phyloP scores from a whole-genome alignment of 1,284 basidiomycete genomes.

The Irpex sp. region DNA sequence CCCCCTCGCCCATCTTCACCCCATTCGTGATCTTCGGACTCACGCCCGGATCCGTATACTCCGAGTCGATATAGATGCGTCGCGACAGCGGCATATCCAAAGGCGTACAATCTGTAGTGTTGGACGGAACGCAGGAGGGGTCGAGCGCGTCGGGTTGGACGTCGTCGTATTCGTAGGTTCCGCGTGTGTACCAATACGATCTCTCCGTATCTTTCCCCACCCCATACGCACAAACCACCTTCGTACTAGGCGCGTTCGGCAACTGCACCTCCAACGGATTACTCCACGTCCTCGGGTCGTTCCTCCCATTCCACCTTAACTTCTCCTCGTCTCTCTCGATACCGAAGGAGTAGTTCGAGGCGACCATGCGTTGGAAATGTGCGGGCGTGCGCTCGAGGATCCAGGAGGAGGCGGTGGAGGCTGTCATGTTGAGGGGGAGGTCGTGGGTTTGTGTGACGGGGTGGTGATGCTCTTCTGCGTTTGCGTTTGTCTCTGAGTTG shows the following conservation, averaged over 20 bases:
- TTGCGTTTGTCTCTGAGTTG: no score
- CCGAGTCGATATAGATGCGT: constrained; percentile 79
- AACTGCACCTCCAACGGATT: constrained; percentile 90
- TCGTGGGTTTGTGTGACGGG: neutral
- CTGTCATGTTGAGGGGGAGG: constrained; percentile 68
- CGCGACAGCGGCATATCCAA: constrained; percentile 57
- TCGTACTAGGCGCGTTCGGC: constrained; percentile 91
- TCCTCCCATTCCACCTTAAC: constrained; percentile 57
- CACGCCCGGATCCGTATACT: constrained; percentile 62
- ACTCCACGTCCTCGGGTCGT: constrained; percentile 82
- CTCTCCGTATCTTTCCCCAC: constrained; percentile 96
- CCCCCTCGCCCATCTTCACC: constrained; percentile 89
- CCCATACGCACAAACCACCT: constrained; percentile 92
- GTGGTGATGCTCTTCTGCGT: no score
- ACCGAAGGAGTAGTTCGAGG: constrained; percentile 88
- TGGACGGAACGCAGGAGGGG: constrained; percentile 35
- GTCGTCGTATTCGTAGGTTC: constrained; percentile 65
- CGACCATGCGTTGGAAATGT: constrained; percentile 91
- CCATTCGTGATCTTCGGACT: constrained; percentile 75
- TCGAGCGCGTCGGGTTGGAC: constrained; percentile 40
- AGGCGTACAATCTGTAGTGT: constrained; percentile 37
- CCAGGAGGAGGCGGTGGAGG: constrained; percentile 71
- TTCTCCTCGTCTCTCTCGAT: constrained; percentile 75
- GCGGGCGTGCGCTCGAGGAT: constrained; percentile 81
- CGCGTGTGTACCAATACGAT: constrained; percentile 79